Evolutionary conservation across 129 eudicot species (phyloP).

Genomic region (Lactuca sativa): DNA sequence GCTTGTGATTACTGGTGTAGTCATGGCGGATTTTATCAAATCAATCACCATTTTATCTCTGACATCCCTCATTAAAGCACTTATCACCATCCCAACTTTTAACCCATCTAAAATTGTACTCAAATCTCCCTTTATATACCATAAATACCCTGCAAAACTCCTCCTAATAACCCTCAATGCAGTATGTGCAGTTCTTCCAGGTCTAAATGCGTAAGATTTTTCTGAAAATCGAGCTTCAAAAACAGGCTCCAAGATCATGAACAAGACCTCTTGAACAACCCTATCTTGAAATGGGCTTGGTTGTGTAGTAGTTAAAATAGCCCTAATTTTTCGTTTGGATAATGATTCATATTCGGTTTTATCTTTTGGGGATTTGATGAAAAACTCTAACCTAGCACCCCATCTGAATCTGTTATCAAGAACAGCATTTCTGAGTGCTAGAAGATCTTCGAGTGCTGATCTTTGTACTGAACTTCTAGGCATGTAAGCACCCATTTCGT

Average conservation of each 20-base stretch:
- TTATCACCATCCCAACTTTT: constrained; percentile 63
- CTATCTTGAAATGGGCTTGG: constrained; percentile 79
- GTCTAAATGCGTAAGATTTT: constrained; percentile 86
- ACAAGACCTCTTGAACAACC: constrained; percentile 92
- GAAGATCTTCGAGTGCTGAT: constrained; percentile 62
- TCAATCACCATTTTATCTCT: constrained; percentile 87
- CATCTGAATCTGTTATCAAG: constrained; percentile 67
- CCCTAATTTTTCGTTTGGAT: constrained; percentile 73
- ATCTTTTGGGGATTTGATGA: constrained; percentile 69
- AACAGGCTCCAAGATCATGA: constrained; percentile 91
- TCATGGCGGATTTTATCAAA: constrained; percentile 77
- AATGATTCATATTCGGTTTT: constrained; percentile 59
- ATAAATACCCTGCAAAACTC: constrained; percentile 95
- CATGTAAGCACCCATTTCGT: constrained; percentile 75
- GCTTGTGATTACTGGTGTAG: constrained; percentile 44
- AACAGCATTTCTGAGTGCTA: constrained; percentile 78
- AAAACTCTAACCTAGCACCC: constrained; percentile 72
- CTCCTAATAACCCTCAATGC: constrained; percentile 86
- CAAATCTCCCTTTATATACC: constrained; percentile 93
- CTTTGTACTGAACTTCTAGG: constrained; percentile 66
- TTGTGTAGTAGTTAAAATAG: constrained; percentile 62
- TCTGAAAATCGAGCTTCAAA: constrained; percentile 82
- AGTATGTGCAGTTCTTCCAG: constrained; percentile 91
- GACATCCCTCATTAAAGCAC: constrained; percentile 73
- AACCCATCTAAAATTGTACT: constrained; percentile 70